Evolutionary conservation across 148 eudicot species (phyloP), one percentile per base, ranked within the genome.

Genomic region (Camellia japonica): DNA sequence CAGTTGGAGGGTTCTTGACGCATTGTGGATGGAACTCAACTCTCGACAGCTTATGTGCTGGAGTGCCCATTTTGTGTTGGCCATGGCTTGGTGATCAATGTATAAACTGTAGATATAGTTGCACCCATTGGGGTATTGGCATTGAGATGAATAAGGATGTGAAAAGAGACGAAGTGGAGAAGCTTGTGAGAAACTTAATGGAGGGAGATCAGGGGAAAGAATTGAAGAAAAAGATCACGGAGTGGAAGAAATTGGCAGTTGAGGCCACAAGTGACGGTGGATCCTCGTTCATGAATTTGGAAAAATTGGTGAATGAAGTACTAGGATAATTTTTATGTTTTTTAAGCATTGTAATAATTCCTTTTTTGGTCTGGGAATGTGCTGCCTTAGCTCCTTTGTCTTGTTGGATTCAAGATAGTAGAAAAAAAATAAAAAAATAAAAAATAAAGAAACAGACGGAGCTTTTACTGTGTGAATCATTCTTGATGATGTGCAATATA

Each of bases 41-140:
- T 3, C 30, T 89, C 3, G 94, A 91, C 70, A 87, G 89, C 73
- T 69, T 90, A 0, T 74, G 59, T 11, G 63, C 81, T 15, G 93
- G 89, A 6, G 90, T 90, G 74, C 90, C 95, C 1, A 15, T 92
- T 77, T 79, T 92, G 7, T 87, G 90, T 81, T 92, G 95, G 95
- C 93, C 90, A 0, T 90, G 76, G 30, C 83, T 84, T 20, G 89
- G 89, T 0, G 92, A 91, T 16, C 95, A 91, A 77, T 83, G 84
- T 13, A 86, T 82, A 4, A 92, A 86, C 62, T 84, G 90, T 76
- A 56, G 85, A 47, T 90, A 84, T 69, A 78, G 87, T 58, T 89
- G 92, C 68, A 78, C 41, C 4, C 80, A 80, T 38, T 89, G 90
- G 93, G 88, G 80, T 16, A 84, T 87, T 0, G 90, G 91, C 3